phyloP scores from a whole-genome alignment of 345 rosid genomes.

The Sonneratia caseolaris region DNA sequence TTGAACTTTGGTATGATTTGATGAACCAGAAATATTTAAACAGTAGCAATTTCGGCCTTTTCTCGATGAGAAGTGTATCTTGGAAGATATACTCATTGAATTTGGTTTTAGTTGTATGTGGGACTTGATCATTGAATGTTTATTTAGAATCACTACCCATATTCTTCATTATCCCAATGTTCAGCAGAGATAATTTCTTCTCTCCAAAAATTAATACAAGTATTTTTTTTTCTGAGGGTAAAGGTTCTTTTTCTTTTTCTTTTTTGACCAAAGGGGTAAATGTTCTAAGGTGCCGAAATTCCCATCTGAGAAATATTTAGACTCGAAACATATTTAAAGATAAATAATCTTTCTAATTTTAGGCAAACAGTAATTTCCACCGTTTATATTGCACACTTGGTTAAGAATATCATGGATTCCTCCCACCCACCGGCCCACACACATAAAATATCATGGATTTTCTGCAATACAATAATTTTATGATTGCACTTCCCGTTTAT shows the following conservation, averaged over 20 bases:
- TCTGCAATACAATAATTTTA: not conserved
- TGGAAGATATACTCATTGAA: not conserved
- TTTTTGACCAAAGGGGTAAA: too few species aligned
- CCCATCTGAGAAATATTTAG: not conserved
- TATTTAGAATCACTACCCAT: not conserved
- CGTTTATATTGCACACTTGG: not conserved
- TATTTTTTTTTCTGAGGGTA: not conserved
- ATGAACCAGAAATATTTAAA: not conserved
- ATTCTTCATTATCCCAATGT: not conserved
- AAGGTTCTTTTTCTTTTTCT: not conserved
- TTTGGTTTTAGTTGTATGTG: not conserved
- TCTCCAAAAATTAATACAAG: not conserved
- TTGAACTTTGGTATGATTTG: not conserved
- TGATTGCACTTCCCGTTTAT: not conserved
- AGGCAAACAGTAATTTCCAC: not conserved
- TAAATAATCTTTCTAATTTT: too few species aligned
- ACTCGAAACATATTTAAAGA: too few species aligned
- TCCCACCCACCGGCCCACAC: too few species aligned
- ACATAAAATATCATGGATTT: not conserved
- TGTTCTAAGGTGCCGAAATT: too few species aligned
- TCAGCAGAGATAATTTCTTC: not conserved
- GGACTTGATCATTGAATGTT: not conserved
- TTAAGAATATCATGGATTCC: too few species aligned
- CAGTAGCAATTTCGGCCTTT: not conserved
- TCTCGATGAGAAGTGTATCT: not conserved